Percentiles rank a stretch among this genome's conserved stretches.
Conservation (phyloP, 2,329 filamentous ascomycete genomes). For the Calonectria honghensis region DNA sequence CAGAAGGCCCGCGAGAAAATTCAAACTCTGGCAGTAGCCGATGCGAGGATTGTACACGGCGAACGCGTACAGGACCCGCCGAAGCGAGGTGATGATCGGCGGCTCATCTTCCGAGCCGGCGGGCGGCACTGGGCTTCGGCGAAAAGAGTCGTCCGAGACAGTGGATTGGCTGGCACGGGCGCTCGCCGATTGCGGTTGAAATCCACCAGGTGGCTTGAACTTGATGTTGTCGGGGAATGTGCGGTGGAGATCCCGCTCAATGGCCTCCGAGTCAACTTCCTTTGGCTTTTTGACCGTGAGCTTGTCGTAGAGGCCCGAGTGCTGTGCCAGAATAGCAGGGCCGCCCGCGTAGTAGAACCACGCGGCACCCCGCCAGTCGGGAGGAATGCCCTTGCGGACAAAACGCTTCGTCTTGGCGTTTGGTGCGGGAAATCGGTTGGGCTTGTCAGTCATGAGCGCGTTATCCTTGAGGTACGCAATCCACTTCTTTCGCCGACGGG, state of each 20-base stretch:
- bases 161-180: constrained; percentile 62
- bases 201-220: constrained; percentile 81
- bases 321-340: constrained; percentile 83
- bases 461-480: constrained; percentile 84
- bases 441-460: constrained; percentile 81
- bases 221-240: constrained; percentile 96
- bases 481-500: constrained; percentile 89
- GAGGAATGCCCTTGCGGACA: constrained; percentile 93
- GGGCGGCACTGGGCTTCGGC: constrained; percentile 59
- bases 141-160: constrained; percentile 55
- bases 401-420: constrained; percentile 92
- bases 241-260: constrained; percentile 93
- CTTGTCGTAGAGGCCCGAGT: constrained; percentile 85
- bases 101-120: constrained; percentile 75
- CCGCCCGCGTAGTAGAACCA: constrained; percentile 98
- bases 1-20: constrained; percentile 93
- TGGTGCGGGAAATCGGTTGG: constrained; percentile 85
- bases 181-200: constrained; percentile 58
- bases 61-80: constrained; percentile 91
- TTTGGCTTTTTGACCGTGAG: constrained; percentile 80
- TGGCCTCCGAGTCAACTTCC: constrained; percentile 87
- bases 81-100: constrained; percentile 85
- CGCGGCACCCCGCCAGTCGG: constrained; percentile 94
- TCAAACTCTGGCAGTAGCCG: constrained; percentile 96
- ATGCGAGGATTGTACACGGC: constrained; percentile 92